These are phyloP conservation scores for Straminergon stramineum DNA, from an alignment of 225 moss, liverwort and hornwort genomes.

Conservation along the genomic window DNA sequence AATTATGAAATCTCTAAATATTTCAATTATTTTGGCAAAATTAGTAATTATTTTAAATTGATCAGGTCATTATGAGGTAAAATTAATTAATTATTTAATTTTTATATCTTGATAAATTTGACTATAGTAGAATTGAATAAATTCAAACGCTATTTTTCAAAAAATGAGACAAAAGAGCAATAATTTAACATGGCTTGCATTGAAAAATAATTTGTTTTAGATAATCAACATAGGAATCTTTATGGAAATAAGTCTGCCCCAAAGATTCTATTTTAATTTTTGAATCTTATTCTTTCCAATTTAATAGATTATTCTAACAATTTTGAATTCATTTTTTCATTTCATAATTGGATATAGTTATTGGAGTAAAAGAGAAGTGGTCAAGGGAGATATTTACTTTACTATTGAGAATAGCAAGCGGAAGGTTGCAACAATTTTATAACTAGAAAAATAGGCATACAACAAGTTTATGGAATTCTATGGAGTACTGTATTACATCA, in stretches of 20 bases:
- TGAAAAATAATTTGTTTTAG: too few relatives aligned
- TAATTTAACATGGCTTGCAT: too few relatives aligned
- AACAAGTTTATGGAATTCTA: neutral
- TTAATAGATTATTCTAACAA: neutral
- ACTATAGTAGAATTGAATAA: neutral
- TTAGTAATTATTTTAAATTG: neutral
- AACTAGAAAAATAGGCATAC: neutral
- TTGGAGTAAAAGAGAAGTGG: too few relatives aligned
- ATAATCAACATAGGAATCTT: too few relatives aligned
- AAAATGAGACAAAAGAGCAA: too few relatives aligned
- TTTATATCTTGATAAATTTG: neutral
- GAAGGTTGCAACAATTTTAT: neutral
- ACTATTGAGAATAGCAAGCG: neutral
- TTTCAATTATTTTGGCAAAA: too few relatives aligned
- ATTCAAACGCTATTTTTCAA: neutral
- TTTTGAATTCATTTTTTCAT: neutral
- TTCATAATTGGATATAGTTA: neutral
- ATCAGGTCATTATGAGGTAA: accelerated
- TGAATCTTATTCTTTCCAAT: accelerated
- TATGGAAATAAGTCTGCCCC: accelerated
- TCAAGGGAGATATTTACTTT: neutral
- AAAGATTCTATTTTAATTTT: too few relatives aligned
- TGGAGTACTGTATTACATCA: neutral
- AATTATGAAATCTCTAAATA: neutral
- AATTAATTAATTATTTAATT: too few relatives aligned